Percentiles rank a stretch among this genome's conserved stretches.
Conservation (phyloP, 176 grass and related monocot genomes). For the Avena insularis region DNA sequence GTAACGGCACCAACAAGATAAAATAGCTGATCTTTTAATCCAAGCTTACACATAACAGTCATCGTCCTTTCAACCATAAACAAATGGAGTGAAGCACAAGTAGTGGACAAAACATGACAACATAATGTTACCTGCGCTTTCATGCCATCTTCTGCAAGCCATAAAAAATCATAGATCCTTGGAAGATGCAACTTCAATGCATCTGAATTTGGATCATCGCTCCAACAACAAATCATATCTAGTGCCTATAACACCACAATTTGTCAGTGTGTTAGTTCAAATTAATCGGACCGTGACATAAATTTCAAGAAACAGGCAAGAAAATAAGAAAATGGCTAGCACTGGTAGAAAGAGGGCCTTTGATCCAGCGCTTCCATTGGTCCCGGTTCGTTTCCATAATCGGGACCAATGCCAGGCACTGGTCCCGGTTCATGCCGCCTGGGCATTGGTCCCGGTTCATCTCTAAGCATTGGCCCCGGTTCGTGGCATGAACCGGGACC, state of each 20-base stretch:
- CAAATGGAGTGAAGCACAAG: not conserved
- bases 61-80: not conserved
- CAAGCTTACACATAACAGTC: not conserved
- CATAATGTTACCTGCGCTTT: not conserved
- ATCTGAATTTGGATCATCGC: conserved; percentile 78
- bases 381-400: no score
- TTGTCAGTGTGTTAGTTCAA: not conserved
- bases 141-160: conserved; percentile 75
- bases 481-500: no score
- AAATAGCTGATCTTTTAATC: no score
- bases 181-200: conserved; percentile 74
- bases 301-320: no score
- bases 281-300: not conserved
- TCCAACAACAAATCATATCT: conserved; percentile 83
- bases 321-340: no score
- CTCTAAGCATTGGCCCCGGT: no score
- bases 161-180: conserved; percentile 72
- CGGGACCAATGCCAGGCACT: no score
- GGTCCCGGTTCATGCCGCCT: no score
- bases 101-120: not conserved
- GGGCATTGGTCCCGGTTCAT: no score
- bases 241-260: conserved; percentile 47
- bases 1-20: no score
- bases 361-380: no score
- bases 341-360: no score